Percentiles rank a stretch among this genome's conserved stretches.
Evolutionary conservation across 192 early-diverging fungal species (phyloP).

Genomic region (Rhizoclosmatium globosum): DNA sequence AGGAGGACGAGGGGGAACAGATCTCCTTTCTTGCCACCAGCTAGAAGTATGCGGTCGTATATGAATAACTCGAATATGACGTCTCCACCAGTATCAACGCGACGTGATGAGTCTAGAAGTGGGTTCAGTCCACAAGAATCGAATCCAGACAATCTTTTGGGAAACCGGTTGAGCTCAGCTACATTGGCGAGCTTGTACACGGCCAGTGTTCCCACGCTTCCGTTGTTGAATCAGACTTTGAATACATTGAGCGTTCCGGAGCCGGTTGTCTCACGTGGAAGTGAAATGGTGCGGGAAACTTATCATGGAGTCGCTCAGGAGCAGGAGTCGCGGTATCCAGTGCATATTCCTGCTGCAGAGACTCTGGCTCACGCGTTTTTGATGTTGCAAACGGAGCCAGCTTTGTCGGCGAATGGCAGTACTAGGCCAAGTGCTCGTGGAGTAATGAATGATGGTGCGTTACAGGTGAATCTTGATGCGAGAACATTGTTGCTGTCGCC

Average conservation of each 20-base stretch:
- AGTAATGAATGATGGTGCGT: neutral
- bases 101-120: too few relatives aligned
- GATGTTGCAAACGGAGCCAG: neutral
- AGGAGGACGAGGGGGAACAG: neutral
- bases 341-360: neutral
- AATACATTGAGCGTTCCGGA: neutral
- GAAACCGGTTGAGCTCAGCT: neutral
- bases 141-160: neutral
- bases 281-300: neutral
- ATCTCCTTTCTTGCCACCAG: neutral
- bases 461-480: neutral
- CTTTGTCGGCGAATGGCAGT: neutral
- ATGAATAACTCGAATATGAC: too few relatives aligned
- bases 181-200: neutral
- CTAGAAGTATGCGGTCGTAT: too few relatives aligned
- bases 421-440: neutral
- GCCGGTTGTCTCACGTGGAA: neutral
- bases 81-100: too few relatives aligned
- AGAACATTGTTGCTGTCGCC: neutral
- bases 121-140: too few relatives aligned
- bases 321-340: neutral
- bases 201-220: too few relatives aligned
- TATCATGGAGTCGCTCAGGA: neutral
- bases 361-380: slow-evolving; percentile 5
- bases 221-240: neutral